Evolutionary conservation across 345 rosid genomes (phyloP).

Genomic region (Syzygium aromaticum): DNA sequence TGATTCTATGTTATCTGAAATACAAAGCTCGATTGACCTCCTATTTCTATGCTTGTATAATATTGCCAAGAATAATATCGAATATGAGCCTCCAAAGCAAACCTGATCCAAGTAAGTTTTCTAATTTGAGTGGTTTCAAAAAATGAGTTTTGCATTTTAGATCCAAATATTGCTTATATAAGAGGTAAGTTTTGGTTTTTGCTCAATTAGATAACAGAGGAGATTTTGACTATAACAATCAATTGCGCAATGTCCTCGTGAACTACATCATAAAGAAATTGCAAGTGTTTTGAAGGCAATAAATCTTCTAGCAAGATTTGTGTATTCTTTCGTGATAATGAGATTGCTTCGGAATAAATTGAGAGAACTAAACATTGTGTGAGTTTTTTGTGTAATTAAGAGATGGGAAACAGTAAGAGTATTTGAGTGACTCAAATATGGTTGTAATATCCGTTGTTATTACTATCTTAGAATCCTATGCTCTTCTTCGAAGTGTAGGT

Average conservation of each 20-base stretch:
- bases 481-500: background rate
- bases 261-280: background rate
- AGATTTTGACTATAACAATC: background rate
- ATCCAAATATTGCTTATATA: background rate
- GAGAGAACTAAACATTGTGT: background rate
- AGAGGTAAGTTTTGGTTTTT: background rate
- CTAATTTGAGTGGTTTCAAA: background rate
- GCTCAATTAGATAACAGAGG: background rate
- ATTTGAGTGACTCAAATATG: background rate
- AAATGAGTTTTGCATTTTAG: background rate
- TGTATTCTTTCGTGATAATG: background rate
- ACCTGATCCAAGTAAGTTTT: background rate
- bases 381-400: background rate
- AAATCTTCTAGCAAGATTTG: background rate
- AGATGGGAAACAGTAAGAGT: background rate
- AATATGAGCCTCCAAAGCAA: background rate
- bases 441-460: background rate
- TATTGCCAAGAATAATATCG: background rate
- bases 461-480: background rate
- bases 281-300: background rate
- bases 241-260: background rate
- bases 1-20: background rate
- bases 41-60: background rate
- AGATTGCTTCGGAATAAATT: background rate
- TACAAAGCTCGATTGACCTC: too few species aligned